Evolutionary conservation across 768 basidiomycete genomes (phyloP).

Genomic region (Psilocybe cyanescens): DNA sequence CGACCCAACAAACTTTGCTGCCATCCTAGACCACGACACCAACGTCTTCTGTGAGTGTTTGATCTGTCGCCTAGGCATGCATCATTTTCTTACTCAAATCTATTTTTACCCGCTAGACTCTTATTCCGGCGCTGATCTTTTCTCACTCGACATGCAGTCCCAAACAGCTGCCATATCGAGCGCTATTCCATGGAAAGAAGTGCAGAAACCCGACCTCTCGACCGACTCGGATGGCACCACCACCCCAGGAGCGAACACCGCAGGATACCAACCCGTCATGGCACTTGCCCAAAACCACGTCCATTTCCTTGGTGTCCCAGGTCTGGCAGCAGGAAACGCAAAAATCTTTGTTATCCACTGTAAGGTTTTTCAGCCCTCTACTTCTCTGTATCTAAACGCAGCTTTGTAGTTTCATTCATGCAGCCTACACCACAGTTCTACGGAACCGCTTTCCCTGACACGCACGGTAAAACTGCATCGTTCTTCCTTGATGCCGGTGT

Average conservation of each 20-base stretch:
- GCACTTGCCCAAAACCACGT: slow-evolving; percentile 88
- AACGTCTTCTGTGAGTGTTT: slow-evolving; percentile 76
- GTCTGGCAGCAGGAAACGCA: slow-evolving; percentile 66
- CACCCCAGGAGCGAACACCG: slow-evolving; percentile 34
- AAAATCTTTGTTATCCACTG: slow-evolving; percentile 90
- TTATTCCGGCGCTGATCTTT: slow-evolving; percentile 66
- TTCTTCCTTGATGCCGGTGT: slow-evolving; percentile 66
- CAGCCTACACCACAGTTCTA: slow-evolving; percentile 73
- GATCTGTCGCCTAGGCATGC: neutral
- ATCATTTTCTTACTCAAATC: neutral
- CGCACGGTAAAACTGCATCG: slow-evolving; percentile 69
- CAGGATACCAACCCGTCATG: slow-evolving; percentile 70
- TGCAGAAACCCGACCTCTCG: slow-evolving; percentile 56
- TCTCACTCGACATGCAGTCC: slow-evolving; percentile 68
- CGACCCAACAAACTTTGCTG: slow-evolving; percentile 64
- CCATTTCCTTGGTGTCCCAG: slow-evolving; percentile 78
- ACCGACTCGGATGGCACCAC: slow-evolving; percentile 13
- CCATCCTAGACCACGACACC: slow-evolving; percentile 93
- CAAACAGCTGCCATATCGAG: slow-evolving; percentile 63
- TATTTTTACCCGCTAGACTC: slow-evolving; percentile 52
- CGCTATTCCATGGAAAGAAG: slow-evolving; percentile 66
- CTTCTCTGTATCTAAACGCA: neutral
- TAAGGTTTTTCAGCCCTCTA: slow-evolving; percentile 35
- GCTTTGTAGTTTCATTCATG: slow-evolving; percentile 68
- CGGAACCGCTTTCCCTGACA: slow-evolving; percentile 64